Base-by-base conservation (phyloP, 1,284 basidiomycete genomes). In the Leccinum subrobustum region DNA sequence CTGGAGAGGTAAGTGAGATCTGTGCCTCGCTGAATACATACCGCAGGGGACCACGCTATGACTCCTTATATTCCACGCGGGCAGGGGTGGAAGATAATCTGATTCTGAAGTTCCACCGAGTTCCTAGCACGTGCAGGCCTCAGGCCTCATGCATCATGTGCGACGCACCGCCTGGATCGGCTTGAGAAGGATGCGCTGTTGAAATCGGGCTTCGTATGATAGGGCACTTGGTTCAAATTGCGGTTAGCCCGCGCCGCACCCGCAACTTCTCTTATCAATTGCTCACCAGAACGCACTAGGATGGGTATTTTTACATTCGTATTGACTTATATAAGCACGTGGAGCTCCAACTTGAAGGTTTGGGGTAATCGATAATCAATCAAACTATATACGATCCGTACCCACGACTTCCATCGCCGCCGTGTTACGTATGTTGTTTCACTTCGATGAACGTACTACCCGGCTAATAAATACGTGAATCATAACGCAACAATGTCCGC, bases 161-260 rank as follows among this genome's bases (percentile, higher is more conserved):
- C 23, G 58, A 60, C 50, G 44, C 42, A 64, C 23, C 51, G 31
- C 29, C 61, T 60, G 6, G 20, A 39, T 52, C 8, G n/a, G 27
- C 47, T 23, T 14, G 23, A n/a, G n/a, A 47, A 47, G 8, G 42
- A 47, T 47, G 42, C 11, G 18, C 18, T 20, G 20, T 31, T 52
- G 11, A 31, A 31, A 31, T 29, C 42, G 42, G 42, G 9, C 48
- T 27, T 52, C 27, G 31, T 53, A 18, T 14, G 52, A 53, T 53
- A 20, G n/a, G n/a, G 27, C 27, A 47, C 27, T 29, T 35, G 25
- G 16, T 27, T 16, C 16, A 20, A 51, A 51, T n/a, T 27, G 9
- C 12, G 23, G 23, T 23, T 25, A 48, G 23, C 47, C 47, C 47
- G 23, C 47, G 16, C 27, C 39, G 9, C n/a, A 16, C 9, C 27